Conservation (phyloP, 495 filamentous ascomycete genomes). For the Penicillium steckii region DNA sequence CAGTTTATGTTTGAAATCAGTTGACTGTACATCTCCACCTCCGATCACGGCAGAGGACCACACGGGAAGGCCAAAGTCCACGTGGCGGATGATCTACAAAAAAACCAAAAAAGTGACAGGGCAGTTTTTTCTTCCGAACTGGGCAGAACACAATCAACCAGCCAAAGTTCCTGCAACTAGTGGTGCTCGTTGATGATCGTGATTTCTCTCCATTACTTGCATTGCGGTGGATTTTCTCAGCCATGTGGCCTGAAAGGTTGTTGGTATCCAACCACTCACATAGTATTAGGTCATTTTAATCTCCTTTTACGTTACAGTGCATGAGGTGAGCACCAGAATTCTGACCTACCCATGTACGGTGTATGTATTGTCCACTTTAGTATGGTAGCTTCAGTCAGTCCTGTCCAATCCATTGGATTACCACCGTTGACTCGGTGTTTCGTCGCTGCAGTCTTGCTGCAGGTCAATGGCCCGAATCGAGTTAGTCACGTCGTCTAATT, state of each 20-base stretch:
- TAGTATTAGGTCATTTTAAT: conserved; percentile 3
- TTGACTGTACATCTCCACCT: not conserved
- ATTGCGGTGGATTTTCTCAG: conserved; percentile 3
- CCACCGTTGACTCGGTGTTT: conserved; percentile 10
- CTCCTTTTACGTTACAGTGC: not conserved
- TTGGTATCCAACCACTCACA: not conserved
- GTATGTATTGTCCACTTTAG: not conserved
- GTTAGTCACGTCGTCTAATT: not conserved
- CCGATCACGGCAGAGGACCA: not conserved
- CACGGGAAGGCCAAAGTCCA: conserved; percentile 7
- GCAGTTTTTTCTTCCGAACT: not conserved
- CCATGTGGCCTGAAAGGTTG: conserved; percentile 7
- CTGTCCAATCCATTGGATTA: not conserved
- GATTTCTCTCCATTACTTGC: conserved; percentile 7
- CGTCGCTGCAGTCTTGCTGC: conserved; percentile 8
- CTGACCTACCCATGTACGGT: not conserved
- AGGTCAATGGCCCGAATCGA: not conserved
- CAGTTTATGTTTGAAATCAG: too few relatives aligned
- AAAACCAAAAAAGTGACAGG: not conserved
- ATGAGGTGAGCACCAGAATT: not conserved
- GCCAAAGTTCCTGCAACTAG: conserved; percentile 3
- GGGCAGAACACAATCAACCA: not conserved
- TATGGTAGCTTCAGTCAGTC: not conserved
- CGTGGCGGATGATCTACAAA: conserved; percentile 17
- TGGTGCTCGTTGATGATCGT: conserved; percentile 6